Evolutionary conservation across 805 yeast species (phyloP).

Genomic region (Priceomyces carsonii): DNA sequence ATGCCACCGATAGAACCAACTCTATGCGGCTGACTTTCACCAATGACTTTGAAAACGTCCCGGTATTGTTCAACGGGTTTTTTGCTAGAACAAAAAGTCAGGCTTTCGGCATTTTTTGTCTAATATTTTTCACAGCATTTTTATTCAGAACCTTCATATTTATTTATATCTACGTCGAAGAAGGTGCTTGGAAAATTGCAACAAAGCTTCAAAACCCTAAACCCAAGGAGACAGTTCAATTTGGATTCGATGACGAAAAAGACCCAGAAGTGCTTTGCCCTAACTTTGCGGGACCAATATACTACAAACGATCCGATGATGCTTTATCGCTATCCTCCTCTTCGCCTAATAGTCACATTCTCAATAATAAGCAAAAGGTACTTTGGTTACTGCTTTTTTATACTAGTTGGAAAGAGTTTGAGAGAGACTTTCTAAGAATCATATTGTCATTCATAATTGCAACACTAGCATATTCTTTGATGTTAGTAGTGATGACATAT

Average conservation of each 20-base stretch:
- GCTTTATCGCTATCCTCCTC: too few relatives aligned
- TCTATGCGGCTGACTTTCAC: conserved; percentile 55
- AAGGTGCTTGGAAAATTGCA: conserved; percentile 55
- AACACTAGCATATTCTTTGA: conserved; percentile 60
- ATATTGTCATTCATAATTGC: conserved; percentile 56
- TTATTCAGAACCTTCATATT: conserved; percentile 56
- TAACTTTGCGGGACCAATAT: too few relatives aligned
- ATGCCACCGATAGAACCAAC: neutral
- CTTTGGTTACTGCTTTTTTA: conserved; percentile 25
- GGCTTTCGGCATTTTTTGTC: conserved; percentile 65
- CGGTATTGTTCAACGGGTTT: conserved; percentile 55
- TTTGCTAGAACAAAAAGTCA: conserved; percentile 49
- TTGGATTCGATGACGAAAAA: conserved; percentile 5
- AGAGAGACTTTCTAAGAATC: conserved; percentile 54
- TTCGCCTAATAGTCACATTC: too few relatives aligned
- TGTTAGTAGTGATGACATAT: conserved; percentile 70
- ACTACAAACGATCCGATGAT: too few relatives aligned
- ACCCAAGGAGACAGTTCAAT: too few relatives aligned
- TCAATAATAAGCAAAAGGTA: neutral
- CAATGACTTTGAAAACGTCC: conserved; percentile 44
- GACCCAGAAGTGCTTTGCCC: too few relatives aligned
- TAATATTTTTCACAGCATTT: conserved; percentile 54
- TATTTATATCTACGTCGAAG: conserved; percentile 57
- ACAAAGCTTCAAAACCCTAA: conserved; percentile 21
- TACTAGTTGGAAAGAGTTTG: conserved; percentile 33